phyloP scores from a whole-genome alignment of 2,329 filamentous ascomycete species.

The Fusarium domesticum region DNA sequence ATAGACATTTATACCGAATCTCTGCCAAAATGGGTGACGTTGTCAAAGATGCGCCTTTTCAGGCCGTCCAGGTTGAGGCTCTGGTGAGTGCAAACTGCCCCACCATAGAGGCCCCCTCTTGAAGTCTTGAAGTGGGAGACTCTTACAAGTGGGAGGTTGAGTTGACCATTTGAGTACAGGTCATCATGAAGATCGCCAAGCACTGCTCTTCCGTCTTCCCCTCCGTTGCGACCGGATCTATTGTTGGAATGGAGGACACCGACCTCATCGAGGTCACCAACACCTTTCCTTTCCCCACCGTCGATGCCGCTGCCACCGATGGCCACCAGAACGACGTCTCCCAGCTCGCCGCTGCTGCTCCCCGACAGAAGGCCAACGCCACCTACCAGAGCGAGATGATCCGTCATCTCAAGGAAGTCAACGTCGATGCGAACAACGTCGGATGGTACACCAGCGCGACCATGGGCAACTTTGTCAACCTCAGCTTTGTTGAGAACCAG shows the following conservation, averaged over 20 bases:
- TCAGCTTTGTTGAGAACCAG: constrained; percentile 96
- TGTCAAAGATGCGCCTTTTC: constrained; percentile 68
- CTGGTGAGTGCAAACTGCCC: constrained; percentile 61
- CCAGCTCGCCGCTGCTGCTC: constrained; percentile 78
- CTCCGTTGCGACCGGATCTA: constrained; percentile 80
- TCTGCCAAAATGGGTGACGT: constrained; percentile 55
- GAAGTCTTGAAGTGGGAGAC: too few relatives aligned
- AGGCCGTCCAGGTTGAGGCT: constrained; percentile 90
- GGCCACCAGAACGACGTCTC: constrained; percentile 73
- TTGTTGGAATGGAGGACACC: constrained; percentile 89
- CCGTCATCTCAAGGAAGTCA: constrained; percentile 91
- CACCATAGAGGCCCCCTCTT: constrained; percentile 32
- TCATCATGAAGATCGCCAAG: constrained; percentile 98
- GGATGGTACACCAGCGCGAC: constrained; percentile 99
- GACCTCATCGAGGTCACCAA: constrained; percentile 87
- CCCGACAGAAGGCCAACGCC: constrained; percentile 85
- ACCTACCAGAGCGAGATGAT: constrained; percentile 96
- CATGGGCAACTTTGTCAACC: constrained; percentile 97
- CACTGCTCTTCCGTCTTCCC: constrained; percentile 88
- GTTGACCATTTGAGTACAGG: constrained; percentile 47
- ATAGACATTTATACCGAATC: constrained; percentile 24
- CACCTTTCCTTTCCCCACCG: constrained; percentile 86
- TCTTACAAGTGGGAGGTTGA: constrained; percentile 16
- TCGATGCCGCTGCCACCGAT: constrained; percentile 67
- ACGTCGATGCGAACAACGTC: constrained; percentile 95